Conservation (phyloP, 768 basidiomycete species). For the Mycena venus region DNA sequence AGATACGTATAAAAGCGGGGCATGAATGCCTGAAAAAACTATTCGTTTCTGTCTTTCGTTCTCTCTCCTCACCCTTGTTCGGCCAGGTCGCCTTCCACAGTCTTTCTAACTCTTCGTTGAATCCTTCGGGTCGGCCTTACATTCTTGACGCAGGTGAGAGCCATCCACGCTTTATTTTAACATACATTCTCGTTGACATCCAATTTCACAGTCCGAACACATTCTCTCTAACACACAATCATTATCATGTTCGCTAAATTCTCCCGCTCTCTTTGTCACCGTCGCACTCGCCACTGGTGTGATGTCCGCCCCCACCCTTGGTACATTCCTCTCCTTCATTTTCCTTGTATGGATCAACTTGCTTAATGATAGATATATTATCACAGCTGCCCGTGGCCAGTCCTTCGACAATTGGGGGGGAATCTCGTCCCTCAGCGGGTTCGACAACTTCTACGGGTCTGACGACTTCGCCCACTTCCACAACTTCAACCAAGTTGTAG, state of each 20-base stretch:
- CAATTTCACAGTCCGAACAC: neutral
- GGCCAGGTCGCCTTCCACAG: slow-evolving; percentile 22
- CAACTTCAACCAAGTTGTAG: slow-evolving; percentile 41
- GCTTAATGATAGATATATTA: too few species aligned
- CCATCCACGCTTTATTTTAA: neutral
- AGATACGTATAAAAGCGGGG: neutral
- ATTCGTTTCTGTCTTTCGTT: slow-evolving; percentile 3
- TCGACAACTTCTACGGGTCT: slow-evolving; percentile 54
- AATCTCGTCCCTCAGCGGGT: slow-evolving; percentile 43
- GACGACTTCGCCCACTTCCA: slow-evolving; percentile 50
- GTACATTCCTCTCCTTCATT: neutral
- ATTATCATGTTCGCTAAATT: slow-evolving; percentile 24
- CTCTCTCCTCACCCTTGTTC: neutral
- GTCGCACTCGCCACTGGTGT: slow-evolving; percentile 17
- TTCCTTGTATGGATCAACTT: neutral
- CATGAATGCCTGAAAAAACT: neutral
- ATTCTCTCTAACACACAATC: neutral
- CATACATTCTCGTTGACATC: too few species aligned
- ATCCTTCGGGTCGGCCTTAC: neutral
- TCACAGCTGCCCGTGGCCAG: slow-evolving; percentile 15
- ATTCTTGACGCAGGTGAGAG: neutral
- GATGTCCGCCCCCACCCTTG: slow-evolving; percentile 14
- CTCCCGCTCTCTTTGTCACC: slow-evolving; percentile 14
- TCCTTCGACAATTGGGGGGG: slow-evolving; percentile 55
- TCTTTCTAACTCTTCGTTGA: neutral